Percentiles rank a stretch among this genome's conserved stretches.
Conservation (phyloP, 164 flowering plant species). For the Liquidambar formosana region DNA sequence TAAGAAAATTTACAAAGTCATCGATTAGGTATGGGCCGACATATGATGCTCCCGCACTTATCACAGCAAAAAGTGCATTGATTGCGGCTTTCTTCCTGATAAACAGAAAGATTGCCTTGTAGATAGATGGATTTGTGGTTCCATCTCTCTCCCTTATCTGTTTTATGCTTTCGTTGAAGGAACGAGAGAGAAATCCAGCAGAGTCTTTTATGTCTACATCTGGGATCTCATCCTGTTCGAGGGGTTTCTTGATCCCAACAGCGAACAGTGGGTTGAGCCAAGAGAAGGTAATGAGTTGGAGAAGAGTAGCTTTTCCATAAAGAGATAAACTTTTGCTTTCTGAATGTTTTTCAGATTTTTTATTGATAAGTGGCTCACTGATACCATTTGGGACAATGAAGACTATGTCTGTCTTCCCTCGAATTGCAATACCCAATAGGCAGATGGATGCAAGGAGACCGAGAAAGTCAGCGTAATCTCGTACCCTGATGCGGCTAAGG, state of each 20-base stretch:
- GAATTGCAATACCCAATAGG: constrained; percentile 46
- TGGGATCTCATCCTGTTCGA: constrained; percentile 77
- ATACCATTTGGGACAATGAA: constrained; percentile 24
- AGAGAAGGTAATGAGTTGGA: constrained; percentile 81
- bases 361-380: constrained; percentile 61
- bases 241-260: constrained; percentile 69
- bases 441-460: constrained; percentile 43
- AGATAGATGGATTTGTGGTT: constrained; percentile 56
- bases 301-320: constrained; percentile 67
- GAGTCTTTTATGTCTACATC: constrained; percentile 70
- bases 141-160: constrained; percentile 42
- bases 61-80: constrained; percentile 76
- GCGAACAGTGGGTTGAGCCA: constrained; percentile 88
- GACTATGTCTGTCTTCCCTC: constrained; percentile 59
- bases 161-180: constrained; percentile 49
- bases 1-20: constrained; percentile 69
- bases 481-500: constrained; percentile 22
- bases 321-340: constrained; percentile 40
- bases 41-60: constrained; percentile 67
- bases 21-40: constrained; percentile 86
- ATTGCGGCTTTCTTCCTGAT: constrained; percentile 77
- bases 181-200: constrained; percentile 50
- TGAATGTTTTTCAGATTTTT: constrained; percentile 26
- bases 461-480: constrained; percentile 46
- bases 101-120: constrained; percentile 60